Base-by-base conservation (phyloP, 306 rosid species). In the Hylodesmum podocarpum region DNA sequence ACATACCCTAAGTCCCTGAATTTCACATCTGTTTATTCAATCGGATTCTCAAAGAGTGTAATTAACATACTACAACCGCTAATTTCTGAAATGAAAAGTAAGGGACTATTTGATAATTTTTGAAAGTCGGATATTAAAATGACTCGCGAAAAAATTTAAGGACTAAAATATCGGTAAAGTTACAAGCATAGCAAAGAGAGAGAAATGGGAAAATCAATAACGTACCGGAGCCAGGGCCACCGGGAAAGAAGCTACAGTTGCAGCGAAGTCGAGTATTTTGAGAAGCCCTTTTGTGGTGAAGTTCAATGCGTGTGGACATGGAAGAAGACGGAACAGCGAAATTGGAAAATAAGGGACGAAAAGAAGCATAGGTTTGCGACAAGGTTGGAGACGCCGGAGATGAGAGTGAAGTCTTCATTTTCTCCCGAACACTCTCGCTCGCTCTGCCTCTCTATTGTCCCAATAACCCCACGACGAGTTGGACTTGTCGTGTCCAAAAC, bases 181-280 rank as follows among this genome's bases (percentile, higher is more conserved):
- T 3, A 59, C 41, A 14, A n/a, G 22, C 22, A n/a, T n/a, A n/a
- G 5, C 9, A 25, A 34, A 14, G 12, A 25, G 31, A 18, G 9
- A 28, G 55, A 12, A 7, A 7, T 3, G 47, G 5, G 5, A 3
- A 49, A 82, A 36, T 24, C 13, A 80, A 59, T 5, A 1, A 3
- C 18, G 57, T 88, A 92, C 97, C 94, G 9, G 86, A 86, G 66
- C 77, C 68, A 66, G 90, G 79, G 39, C 89, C 91, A 29, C 93
- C 86, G 0, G 91, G 93, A 70, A 71, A 57, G 79, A 80, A 39
- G 86, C 74, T 80, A 69, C 85, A 62, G 67, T 70, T 77, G 86
- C 92, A 83, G 51, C 85, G 83, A 31, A 88, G 33, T 68, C 51
- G 47, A 29, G 73, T 34, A 75, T 51, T 82, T 3, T 49, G 78